Base-by-base conservation (phyloP, 331 rosid species). In the Saraca asoca region DNA sequence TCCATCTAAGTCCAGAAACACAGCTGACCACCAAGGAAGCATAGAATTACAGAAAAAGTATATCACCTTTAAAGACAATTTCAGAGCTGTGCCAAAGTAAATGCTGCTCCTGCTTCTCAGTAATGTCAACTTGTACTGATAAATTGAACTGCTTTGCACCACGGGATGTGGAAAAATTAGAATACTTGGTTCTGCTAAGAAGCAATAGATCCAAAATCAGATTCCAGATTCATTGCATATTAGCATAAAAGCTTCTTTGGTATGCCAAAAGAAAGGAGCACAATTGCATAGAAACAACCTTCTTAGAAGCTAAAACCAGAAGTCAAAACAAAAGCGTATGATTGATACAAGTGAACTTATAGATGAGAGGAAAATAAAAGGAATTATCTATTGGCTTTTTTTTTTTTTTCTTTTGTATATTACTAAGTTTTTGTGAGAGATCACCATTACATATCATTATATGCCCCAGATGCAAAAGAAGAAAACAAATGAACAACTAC, bases 1-100 rank as follows among this genome's bases (percentile, higher is more conserved):
- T 76, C 86, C 90, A 83, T 83, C 87, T 71, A 88, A 71, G 79
- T 78, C 75, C 79, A 51, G 77, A 77, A 62, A 77, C 61, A 45
- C 87, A 70, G 43, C 15, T 19, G 57, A 61, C 77, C 63, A 49
- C 48, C 76, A 69, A 46, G 64, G 75, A 78, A 78, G 64, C 95
- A 76, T 75, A 64, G 78, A 75, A 61, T 69, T 35, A 50, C 60
- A 73, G 41, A 81, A 53, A 35, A 49, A 68, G 33, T 14, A 71
- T 13, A 73, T 48, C 3, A 51, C 24, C 45, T 55, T 58, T 63
- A 73, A 51, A 65, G 62, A 68, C 82, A 49, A 53, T 58, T 66
- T 41, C 66, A 64, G 44, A 65, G 71, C 45, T 68, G 44, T 34
- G 68, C 66, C 52, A 54, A 59, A 66, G 65, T 45, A 80, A 72